phyloP scores from a whole-genome alignment of 2,329 filamentous ascomycete species.

The Fusarium luffae region DNA sequence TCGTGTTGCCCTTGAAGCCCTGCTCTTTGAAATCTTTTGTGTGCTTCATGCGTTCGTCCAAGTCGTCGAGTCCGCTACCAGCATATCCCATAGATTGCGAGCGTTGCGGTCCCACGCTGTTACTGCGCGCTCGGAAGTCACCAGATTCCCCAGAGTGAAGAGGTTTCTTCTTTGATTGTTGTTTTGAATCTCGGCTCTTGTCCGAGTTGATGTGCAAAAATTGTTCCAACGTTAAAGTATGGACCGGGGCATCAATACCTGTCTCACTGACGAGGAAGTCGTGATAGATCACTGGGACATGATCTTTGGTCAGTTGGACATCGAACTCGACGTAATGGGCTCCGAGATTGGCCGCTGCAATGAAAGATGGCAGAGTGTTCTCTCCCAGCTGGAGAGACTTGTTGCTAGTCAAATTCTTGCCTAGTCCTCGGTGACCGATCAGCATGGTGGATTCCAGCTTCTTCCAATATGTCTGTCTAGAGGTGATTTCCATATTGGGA shows the following conservation, averaged over 20 bases:
- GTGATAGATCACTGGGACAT: conserved; percentile 97
- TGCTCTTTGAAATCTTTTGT: conserved; percentile 94
- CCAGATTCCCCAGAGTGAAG: conserved; percentile 49
- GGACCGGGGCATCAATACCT: conserved; percentile 94
- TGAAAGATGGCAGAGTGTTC: conserved; percentile 96
- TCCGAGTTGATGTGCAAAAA: conserved; percentile 86
- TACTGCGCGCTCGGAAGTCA: conserved; percentile 49
- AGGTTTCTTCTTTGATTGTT: conserved; percentile 22
- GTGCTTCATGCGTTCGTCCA: conserved; percentile 93
- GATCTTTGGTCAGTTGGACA: conserved; percentile 98
- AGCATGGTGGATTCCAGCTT: conserved; percentile 89
- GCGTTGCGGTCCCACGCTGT: conserved; percentile 57
- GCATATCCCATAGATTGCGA: conserved; percentile 67
- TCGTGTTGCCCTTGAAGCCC: conserved; percentile 94
- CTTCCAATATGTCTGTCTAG: conserved; percentile 96
- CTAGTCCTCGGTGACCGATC: conserved; percentile 78
- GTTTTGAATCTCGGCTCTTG: conserved; percentile 46
- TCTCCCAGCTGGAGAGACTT: conserved; percentile 94
- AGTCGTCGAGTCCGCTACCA: conserved; percentile 53
- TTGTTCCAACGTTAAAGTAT: conserved; percentile 93
- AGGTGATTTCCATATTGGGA: conserved; percentile 91
- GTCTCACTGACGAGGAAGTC: conserved; percentile 98
- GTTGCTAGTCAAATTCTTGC: conserved; percentile 87
- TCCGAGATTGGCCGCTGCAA: conserved; percentile 92
- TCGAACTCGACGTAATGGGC: conserved; percentile 82